phyloP scores from a whole-genome alignment of 1,284 basidiomycete species.

The Irpex sp. region DNA sequence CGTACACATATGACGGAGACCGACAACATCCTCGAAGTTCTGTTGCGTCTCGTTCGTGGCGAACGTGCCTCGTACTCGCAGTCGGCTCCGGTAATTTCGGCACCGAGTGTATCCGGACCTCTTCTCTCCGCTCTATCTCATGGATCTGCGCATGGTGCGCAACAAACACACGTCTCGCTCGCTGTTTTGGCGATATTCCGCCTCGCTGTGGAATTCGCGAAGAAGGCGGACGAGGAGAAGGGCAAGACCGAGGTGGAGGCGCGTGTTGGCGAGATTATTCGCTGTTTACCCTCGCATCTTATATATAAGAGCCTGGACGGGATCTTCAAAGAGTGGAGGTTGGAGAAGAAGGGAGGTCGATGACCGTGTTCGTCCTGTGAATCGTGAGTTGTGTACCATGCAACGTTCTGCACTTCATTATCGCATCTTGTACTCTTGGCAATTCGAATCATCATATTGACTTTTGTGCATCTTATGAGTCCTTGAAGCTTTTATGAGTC shows the following conservation, averaged over 20 bases:
- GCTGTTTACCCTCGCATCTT: constrained; percentile 79
- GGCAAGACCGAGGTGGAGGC: constrained; percentile 72
- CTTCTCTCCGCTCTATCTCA: constrained; percentile 66
- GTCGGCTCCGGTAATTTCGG: constrained; percentile 53
- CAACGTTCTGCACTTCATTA: not conserved
- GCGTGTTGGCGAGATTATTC: constrained; percentile 84
- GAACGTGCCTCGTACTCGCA: constrained; percentile 77
- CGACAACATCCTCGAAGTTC: constrained; percentile 87
- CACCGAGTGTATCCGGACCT: constrained; percentile 58
- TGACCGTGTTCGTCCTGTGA: not conserved
- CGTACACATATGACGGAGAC: constrained; percentile 81
- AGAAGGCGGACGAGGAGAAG: constrained; percentile 63
- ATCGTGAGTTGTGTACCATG: not conserved
- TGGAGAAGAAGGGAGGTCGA: constrained; percentile 68
- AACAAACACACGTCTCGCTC: constrained; percentile 91
- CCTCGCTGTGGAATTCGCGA: constrained; percentile 78
- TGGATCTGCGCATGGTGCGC: constrained; percentile 74
- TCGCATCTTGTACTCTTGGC: not conserved
- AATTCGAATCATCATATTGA: not conserved
- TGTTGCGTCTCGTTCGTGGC: constrained; percentile 85
- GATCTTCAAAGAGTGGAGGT: constrained; percentile 89
- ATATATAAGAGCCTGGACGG: constrained; percentile 88
- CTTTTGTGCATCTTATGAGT: too few relatives aligned
- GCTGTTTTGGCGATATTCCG: constrained; percentile 90
- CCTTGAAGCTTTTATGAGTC: not conserved